phyloP scores from a whole-genome alignment of 2,329 filamentous ascomycete genomes.

The Pestalotiopsis sp. region DNA sequence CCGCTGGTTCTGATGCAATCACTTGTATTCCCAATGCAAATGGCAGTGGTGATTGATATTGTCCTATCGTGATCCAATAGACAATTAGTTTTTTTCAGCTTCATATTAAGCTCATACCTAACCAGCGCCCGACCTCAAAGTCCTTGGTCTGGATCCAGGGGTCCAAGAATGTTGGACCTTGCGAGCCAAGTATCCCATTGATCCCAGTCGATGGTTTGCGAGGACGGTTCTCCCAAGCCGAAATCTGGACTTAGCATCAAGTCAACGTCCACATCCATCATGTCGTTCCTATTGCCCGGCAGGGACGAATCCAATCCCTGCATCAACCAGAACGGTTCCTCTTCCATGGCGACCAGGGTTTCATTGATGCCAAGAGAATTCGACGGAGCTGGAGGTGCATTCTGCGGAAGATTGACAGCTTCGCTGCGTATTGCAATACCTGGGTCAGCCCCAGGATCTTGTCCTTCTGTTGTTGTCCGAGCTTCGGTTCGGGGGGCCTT shows the following conservation, averaged over 20 bases:
- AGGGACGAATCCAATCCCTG: conserved; percentile 12
- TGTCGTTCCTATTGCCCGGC: conserved; percentile 5
- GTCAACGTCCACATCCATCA: neutral
- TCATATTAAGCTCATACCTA: no score
- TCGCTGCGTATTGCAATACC: neutral
- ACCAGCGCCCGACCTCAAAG: neutral
- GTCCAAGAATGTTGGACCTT: conserved; percentile 17
- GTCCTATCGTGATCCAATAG: no score
- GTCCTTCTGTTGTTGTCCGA: neutral
- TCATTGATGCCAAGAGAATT: neutral
- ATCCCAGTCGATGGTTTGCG: conserved; percentile 19
- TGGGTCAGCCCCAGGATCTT: neutral
- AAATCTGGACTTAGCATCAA: conserved; percentile 13
- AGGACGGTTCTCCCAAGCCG: conserved; percentile 12
- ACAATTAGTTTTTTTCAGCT: no score
- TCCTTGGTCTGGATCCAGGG: neutral
- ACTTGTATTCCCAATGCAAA: no score
- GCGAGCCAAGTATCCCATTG: conserved; percentile 25
- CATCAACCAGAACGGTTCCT: conserved; percentile 22
- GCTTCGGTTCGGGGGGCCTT: neutral
- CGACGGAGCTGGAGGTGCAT: neutral
- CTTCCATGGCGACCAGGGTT: conserved; percentile 8
- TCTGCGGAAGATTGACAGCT: neutral
- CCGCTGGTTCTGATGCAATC: no score
- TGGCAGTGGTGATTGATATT: no score